These are phyloP conservation scores for Nectriaceae sp. DNA, from an alignment of 2,329 filamentous ascomycete species.

Conservation along the genomic window DNA sequence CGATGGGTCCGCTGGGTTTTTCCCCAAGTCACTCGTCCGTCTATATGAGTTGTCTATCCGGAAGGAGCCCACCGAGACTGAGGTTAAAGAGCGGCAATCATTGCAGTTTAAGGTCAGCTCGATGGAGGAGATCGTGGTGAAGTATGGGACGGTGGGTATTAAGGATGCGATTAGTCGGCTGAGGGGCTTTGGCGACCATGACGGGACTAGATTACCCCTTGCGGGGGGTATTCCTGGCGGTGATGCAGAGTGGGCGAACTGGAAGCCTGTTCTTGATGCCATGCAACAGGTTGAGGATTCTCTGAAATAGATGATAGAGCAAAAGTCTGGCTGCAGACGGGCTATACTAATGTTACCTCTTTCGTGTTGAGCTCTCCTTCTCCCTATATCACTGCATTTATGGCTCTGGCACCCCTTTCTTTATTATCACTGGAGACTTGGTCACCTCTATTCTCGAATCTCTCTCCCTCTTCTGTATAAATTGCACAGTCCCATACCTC, in stretches of 20 bases:
- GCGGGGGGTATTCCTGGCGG: slow-evolving; percentile 58
- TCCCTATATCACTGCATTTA: not conserved
- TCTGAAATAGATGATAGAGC: slow-evolving; percentile 9
- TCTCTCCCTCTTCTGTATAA: not conserved
- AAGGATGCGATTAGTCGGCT: slow-evolving; percentile 63
- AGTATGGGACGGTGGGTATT: slow-evolving; percentile 63
- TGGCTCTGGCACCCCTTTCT: no score
- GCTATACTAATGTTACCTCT: no score
- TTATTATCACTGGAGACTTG: not conserved
- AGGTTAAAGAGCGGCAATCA: slow-evolving; percentile 50
- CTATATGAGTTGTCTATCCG: slow-evolving; percentile 51
- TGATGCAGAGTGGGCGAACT: slow-evolving; percentile 57
- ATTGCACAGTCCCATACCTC: slow-evolving; percentile 8
- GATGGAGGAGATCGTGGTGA: slow-evolving; percentile 63
- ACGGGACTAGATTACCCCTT: slow-evolving; percentile 61
- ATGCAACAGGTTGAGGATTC: slow-evolving; percentile 46
- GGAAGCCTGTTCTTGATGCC: slow-evolving; percentile 46
- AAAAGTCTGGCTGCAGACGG: no score
- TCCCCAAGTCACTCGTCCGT: slow-evolving; percentile 61
- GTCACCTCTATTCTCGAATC: no score
- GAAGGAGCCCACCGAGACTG: slow-evolving; percentile 36
- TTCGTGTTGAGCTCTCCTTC: not conserved
- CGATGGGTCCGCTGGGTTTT: slow-evolving; percentile 63
- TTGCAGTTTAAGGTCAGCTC: slow-evolving; percentile 63
- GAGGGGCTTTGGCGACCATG: slow-evolving; percentile 59